These are phyloP conservation scores for Coemansia sp. DNA, from an alignment of 192 early-diverging fungal genomes.

Conservation along the genomic window DNA sequence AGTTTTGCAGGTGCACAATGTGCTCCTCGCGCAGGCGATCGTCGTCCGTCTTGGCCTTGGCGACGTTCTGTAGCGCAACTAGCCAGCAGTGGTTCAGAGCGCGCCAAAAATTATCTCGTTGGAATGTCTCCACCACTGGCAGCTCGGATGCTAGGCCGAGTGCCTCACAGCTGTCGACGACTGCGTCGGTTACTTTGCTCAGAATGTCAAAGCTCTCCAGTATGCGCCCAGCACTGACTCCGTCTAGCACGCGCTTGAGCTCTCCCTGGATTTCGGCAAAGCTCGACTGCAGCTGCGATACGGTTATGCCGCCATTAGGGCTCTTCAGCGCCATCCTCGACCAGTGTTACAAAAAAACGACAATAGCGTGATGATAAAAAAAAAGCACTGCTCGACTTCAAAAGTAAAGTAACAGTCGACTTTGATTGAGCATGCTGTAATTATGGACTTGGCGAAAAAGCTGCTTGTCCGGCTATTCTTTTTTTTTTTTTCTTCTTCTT, in stretches of 20 bases:
- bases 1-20: slow-evolving; percentile 62
- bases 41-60: slow-evolving; percentile 52
- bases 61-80: slow-evolving; percentile 65
- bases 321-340: slow-evolving; percentile 1
- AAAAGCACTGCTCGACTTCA: too few relatives aligned
- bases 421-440: too few relatives aligned
- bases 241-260: slow-evolving; percentile 67
- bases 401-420: too few relatives aligned
- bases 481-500: too few relatives aligned
- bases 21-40: slow-evolving; percentile 62
- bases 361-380: too few relatives aligned
- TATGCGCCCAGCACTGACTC: slow-evolving; percentile 63
- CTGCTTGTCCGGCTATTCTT: too few relatives aligned
- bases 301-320: slow-evolving; percentile 15
- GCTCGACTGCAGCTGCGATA: slow-evolving; percentile 46
- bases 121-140: slow-evolving; percentile 61
- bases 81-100: slow-evolving; percentile 79
- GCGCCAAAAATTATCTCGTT: slow-evolving; percentile 71
- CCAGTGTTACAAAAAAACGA: too few relatives aligned
- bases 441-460: too few relatives aligned
- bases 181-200: slow-evolving; percentile 64
- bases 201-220: slow-evolving; percentile 74
- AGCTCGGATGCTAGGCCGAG: slow-evolving; percentile 67
- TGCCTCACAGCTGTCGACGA: slow-evolving; percentile 69
- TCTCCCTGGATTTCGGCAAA: slow-evolving; percentile 64